Conservation (phyloP, 1,139 yeast species). For the Saccharomyces hybrid region DNA sequence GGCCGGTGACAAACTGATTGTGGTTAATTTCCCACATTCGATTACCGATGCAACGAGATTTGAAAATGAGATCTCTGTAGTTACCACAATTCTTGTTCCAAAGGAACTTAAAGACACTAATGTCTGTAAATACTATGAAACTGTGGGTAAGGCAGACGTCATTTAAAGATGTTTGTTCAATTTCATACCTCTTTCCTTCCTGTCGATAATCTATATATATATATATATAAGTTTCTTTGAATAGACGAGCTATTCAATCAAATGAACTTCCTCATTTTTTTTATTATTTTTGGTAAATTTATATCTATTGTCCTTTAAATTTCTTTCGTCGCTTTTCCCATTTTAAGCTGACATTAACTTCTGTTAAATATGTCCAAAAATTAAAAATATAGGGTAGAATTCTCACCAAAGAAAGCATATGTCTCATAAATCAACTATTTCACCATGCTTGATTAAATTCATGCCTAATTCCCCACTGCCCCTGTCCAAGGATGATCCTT, state of each 20-base stretch:
- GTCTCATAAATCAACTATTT: conserved; percentile 25
- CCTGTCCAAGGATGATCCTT: not conserved
- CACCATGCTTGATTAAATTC: conserved; percentile 27
- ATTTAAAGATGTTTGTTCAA: conserved; percentile 4
- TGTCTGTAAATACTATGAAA: conserved; percentile 49
- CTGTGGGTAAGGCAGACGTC: conserved; percentile 43
- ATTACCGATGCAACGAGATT: conserved; percentile 55
- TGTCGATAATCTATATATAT: not conserved
- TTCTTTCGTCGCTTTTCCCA: not conserved
- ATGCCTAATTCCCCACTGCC: conserved; percentile 14
- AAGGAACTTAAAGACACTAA: conserved; percentile 32
- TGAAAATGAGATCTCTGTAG: conserved; percentile 35
- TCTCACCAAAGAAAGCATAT: conserved; percentile 3
- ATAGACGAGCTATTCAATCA: too few relatives aligned
- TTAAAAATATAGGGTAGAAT: too few relatives aligned
- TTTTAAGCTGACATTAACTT: not conserved
- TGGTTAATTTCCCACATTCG: conserved; percentile 49
- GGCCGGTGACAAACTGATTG: conserved; percentile 39
- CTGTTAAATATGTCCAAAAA: too few relatives aligned
- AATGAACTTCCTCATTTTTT: too few relatives aligned
- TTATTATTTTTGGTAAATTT: too few relatives aligned
- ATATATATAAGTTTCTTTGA: not conserved
- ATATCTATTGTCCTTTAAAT: too few relatives aligned
- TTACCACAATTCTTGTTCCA: conserved; percentile 35
- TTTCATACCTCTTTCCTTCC: not conserved